These are phyloP conservation scores for Plasmopara muralis DNA, from an alignment of 352 stramenopile genomes.

Conservation along the genomic window DNA sequence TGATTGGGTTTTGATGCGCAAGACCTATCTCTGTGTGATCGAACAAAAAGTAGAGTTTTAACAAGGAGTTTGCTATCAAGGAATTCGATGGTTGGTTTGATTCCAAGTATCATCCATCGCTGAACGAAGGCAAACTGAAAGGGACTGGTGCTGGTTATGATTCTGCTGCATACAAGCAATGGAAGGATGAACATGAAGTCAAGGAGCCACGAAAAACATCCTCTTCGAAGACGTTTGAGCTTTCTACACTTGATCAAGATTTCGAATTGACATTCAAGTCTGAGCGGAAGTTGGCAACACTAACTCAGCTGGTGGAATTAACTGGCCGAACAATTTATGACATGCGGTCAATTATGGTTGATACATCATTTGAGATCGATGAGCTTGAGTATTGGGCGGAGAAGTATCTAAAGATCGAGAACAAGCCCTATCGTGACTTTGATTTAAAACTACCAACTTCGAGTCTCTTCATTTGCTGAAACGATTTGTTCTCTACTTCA, in stretches of 20 bases:
- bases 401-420: background rate
- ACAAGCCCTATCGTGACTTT: background rate
- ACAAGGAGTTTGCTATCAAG: slow-evolving; percentile 1
- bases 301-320: background rate
- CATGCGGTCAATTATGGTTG: background rate
- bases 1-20: slow-evolving; percentile 3
- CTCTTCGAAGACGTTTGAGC: slow-evolving; percentile 1
- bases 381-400: background rate
- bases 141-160: slow-evolving; percentile 1
- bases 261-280: background rate
- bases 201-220: slow-evolving; percentile 3
- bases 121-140: slow-evolving; percentile 6
- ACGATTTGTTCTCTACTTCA: no score
- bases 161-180: slow-evolving; percentile 3
- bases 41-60: slow-evolving; percentile 5
- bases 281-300: background rate
- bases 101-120: slow-evolving; percentile 1
- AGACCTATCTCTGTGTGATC: slow-evolving; percentile 2
- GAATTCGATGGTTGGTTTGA: slow-evolving; percentile 5
- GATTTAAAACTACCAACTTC: no score
- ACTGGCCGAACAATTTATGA: background rate
- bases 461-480: no score
- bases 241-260: slow-evolving; percentile 4
- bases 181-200: background rate
- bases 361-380: background rate